Conservation (phyloP, 768 basidiomycete species). For the Tephrocybe sp. region DNA sequence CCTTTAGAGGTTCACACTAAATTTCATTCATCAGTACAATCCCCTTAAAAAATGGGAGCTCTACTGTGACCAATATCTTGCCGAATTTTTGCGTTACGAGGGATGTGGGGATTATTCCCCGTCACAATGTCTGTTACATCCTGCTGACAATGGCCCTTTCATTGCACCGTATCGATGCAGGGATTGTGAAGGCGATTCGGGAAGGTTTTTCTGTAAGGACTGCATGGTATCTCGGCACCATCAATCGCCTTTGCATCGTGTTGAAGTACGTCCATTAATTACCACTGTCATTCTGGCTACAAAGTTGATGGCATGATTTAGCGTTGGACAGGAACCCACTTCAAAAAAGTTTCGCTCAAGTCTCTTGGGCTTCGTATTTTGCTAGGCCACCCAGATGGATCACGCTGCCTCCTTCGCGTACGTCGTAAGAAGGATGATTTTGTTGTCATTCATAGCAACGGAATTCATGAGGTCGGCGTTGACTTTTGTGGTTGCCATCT, state of each 20-base stretch:
- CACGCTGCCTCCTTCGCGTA: conserved; percentile 10
- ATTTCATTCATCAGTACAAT: not conserved
- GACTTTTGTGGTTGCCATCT: conserved; percentile 29
- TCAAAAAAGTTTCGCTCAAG: conserved; percentile 1
- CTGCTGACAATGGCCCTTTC: not conserved
- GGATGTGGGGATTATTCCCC: conserved; percentile 1
- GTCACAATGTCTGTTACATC: not conserved
- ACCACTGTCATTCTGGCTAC: no score
- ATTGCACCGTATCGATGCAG: not conserved
- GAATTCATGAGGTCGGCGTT: conserved; percentile 26
- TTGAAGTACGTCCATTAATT: conserved; percentile 8
- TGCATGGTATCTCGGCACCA: conserved; percentile 6
- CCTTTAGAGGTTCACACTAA: not conserved
- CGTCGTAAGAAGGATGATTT: conserved; percentile 17
- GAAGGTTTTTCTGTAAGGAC: conserved; percentile 1
- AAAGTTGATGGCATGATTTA: no score
- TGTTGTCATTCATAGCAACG: conserved; percentile 22
- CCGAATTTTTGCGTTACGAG: conserved; percentile 1
- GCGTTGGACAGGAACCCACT: not conserved
- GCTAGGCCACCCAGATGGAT: conserved; percentile 4
- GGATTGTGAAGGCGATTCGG: conserved; percentile 6
- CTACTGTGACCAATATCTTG: not conserved
- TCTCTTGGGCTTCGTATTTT: not conserved
- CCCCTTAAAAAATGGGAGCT: not conserved
- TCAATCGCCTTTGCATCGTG: not conserved